Evolutionary conservation across 441 rosid species (phyloP).

Genomic region (Dalechampia spathulata): DNA sequence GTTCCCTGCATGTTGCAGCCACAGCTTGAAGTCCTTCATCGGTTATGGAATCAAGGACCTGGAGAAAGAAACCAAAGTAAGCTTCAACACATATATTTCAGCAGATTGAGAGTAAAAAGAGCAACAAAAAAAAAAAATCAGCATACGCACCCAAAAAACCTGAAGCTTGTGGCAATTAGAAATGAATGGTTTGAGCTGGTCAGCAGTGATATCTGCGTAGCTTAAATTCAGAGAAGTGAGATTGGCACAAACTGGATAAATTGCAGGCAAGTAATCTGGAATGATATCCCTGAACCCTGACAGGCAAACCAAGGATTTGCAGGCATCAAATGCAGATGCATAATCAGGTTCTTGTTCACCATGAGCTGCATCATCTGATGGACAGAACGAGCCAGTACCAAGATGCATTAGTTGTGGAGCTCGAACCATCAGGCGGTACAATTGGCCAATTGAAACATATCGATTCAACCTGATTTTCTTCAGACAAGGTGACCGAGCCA

Average conservation of each 20-base stretch:
- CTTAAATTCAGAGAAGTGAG: slow-evolving; percentile 83
- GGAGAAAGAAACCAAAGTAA: slow-evolving; percentile 24
- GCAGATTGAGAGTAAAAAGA: slow-evolving; percentile 5
- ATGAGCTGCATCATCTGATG: slow-evolving; percentile 26
- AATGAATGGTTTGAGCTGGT: slow-evolving; percentile 63
- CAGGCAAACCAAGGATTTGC: slow-evolving; percentile 62
- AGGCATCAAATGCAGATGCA: slow-evolving; percentile 52
- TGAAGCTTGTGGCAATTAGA: slow-evolving; percentile 58
- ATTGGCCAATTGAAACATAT: slow-evolving; percentile 50
- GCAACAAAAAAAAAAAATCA: no score
- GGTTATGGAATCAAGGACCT: slow-evolving; percentile 75
- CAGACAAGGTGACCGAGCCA: slow-evolving; percentile 58
- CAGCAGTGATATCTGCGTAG: slow-evolving; percentile 59
- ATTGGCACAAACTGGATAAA: slow-evolving; percentile 66
- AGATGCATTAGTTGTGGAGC: slow-evolving; percentile 73
- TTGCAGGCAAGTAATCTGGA: slow-evolving; percentile 53
- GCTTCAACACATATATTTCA: slow-evolving; percentile 11
- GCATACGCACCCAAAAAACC: slow-evolving; percentile 53
- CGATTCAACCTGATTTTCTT: slow-evolving; percentile 63
- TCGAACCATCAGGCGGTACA: slow-evolving; percentile 44
- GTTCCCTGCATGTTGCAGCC: slow-evolving; percentile 66
- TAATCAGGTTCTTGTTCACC: slow-evolving; percentile 50
- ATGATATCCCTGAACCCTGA: slow-evolving; percentile 72
- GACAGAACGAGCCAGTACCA: slow-evolving; percentile 73
- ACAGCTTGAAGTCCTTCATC: slow-evolving; percentile 85